Percentiles rank a stretch among this genome's conserved stretches.
These are phyloP conservation scores for Solanum rostratum DNA, from an alignment of 257 asterid species.

Conservation along the genomic window DNA sequence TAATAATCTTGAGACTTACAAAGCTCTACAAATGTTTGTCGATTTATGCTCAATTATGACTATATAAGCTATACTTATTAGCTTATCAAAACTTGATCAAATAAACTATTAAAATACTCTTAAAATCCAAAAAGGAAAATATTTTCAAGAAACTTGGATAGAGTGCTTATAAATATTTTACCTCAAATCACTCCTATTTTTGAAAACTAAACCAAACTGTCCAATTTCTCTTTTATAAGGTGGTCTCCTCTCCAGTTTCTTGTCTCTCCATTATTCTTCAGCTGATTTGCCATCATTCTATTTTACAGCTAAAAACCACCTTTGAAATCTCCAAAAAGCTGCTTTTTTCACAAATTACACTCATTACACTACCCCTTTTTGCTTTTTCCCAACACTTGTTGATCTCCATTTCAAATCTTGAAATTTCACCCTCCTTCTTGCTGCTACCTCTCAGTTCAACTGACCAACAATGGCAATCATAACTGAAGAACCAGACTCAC, in stretches of 20 bases:
- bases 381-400: not conserved
- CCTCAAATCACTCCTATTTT: not conserved
- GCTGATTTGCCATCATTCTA: not conserved
- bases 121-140: not conserved
- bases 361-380: not conserved
- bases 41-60: too few species aligned
- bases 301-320: not conserved
- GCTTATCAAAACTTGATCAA: not conserved
- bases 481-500: slow-evolving; percentile 47
- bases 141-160: not conserved
- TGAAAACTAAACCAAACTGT: not conserved
- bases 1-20: too few species aligned
- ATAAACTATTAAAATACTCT: not conserved
- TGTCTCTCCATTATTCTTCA: not conserved
- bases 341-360: not conserved
- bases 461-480: slow-evolving; percentile 48
- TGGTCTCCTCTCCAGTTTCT: not conserved
- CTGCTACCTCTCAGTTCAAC: not conserved
- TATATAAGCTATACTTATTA: not conserved
- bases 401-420: not conserved
- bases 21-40: too few species aligned
- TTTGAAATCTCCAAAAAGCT: not conserved
- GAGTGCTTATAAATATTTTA: not conserved
- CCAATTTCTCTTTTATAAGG: not conserved
- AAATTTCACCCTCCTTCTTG: not conserved